Percentiles rank a stretch among this genome's conserved stretches.
Conservation (phyloP, 331 rosid genomes). For the Rosa hybrid region DNA sequence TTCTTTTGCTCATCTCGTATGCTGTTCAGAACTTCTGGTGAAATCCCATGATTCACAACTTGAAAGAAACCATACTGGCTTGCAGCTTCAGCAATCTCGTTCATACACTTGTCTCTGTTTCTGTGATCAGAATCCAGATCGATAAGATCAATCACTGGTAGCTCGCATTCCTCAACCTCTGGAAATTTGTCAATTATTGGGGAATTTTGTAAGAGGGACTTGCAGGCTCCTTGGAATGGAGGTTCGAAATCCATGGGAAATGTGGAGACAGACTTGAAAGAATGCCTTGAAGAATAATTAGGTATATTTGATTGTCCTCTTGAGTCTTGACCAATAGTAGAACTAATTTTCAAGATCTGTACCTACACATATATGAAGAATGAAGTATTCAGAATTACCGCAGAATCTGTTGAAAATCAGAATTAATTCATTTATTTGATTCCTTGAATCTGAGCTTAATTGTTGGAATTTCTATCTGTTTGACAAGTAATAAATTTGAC, state of each 20-base stretch:
- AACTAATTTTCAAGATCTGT: background rate
- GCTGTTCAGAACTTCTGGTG: constrained; percentile 40
- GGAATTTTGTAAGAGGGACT: constrained; percentile 38
- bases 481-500: background rate
- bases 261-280: background rate
- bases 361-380: background rate
- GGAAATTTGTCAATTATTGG: background rate
- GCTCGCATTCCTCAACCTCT: constrained; percentile 44
- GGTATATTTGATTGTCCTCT: background rate
- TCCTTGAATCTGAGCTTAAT: background rate
- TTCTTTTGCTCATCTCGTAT: constrained; percentile 51
- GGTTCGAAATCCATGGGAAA: constrained; percentile 48
- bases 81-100: constrained; percentile 56
- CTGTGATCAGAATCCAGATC: constrained; percentile 15
- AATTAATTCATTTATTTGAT: background rate
- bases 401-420: background rate
- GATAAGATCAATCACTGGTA: constrained; percentile 62
- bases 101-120: constrained; percentile 47
- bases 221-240: constrained; percentile 55
- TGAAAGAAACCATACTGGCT: constrained; percentile 74
- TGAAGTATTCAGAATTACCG: background rate
- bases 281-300: background rate
- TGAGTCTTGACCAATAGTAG: background rate
- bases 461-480: background rate
- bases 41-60: constrained; percentile 68